These are phyloP conservation scores for Phlyctochytrium planicorne DNA, from an alignment of 192 early-diverging fungal genomes.

Conservation along the genomic window DNA sequence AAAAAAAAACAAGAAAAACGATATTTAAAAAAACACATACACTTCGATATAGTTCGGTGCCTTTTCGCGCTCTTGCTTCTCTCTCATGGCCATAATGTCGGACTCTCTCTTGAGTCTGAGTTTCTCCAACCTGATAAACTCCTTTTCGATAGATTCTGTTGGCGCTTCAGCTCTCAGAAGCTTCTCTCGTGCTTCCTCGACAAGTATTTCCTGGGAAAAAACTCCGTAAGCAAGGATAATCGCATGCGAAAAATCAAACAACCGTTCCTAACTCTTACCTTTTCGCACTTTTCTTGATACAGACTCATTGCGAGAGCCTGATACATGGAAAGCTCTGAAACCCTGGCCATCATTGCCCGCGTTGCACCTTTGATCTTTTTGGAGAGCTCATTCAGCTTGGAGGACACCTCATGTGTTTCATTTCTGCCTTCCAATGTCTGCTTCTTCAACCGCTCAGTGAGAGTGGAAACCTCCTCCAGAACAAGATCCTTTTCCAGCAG, in stretches of 20 bases:
- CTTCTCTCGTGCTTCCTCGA: slow-evolving; percentile 41
- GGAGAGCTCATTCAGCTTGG: slow-evolving; percentile 53
- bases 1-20: not conserved
- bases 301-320: slow-evolving; percentile 58
- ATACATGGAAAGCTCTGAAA: slow-evolving; percentile 63
- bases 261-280: no score
- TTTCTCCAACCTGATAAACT: slow-evolving; percentile 44
- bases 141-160: slow-evolving; percentile 45
- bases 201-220: slow-evolving; percentile 38
- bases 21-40: slow-evolving; percentile 32
- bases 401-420: slow-evolving; percentile 43
- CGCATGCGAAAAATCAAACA: slow-evolving; percentile 3
- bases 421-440: slow-evolving; percentile 48
- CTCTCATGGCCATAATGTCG: slow-evolving; percentile 25
- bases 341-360: slow-evolving; percentile 54
- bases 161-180: slow-evolving; percentile 44
- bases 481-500: slow-evolving; percentile 62
- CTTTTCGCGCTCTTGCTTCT: slow-evolving; percentile 21
- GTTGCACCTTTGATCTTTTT: slow-evolving; percentile 53
- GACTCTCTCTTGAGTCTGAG: slow-evolving; percentile 28
- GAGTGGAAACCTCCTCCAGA: slow-evolving; percentile 50
- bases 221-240: not conserved
- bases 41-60: slow-evolving; percentile 43
- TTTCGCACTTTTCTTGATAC: slow-evolving; percentile 60
- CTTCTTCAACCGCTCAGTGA: slow-evolving; percentile 49